Evolutionary conservation across 2,329 filamentous ascomycete species (phyloP).

Genomic region (Penicillium sp.): DNA sequence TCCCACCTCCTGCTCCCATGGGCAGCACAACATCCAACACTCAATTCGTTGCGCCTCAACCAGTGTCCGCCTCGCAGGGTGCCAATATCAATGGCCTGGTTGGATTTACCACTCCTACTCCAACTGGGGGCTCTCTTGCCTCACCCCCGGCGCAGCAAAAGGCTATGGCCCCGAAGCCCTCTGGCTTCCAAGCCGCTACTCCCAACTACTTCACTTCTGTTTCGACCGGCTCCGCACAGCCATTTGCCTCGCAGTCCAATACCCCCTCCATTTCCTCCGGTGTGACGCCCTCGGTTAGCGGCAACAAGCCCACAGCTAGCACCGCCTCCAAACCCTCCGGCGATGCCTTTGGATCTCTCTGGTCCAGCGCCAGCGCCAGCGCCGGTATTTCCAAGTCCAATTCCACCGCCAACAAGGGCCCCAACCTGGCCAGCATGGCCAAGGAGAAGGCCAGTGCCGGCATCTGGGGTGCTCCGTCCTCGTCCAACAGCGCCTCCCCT

Average conservation of each 20-base stretch:
- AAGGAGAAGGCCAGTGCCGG: slow-evolving; percentile 96
- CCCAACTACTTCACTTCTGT: slow-evolving; percentile 98
- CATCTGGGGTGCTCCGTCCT: slow-evolving; percentile 81
- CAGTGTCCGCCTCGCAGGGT: slow-evolving; percentile 80
- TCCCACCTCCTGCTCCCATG: slow-evolving; percentile 53
- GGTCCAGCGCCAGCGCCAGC: slow-evolving; percentile 70
- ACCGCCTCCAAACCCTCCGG: slow-evolving; percentile 55
- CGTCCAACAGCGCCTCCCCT: slow-evolving; percentile 57
- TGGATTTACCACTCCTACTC: slow-evolving; percentile 77
- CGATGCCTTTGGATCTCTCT: slow-evolving; percentile 89
- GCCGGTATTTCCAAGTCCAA: slow-evolving; percentile 74
- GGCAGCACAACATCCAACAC: slow-evolving; percentile 57
- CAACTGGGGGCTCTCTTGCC: slow-evolving; percentile 56
- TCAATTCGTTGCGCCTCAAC: slow-evolving; percentile 80
- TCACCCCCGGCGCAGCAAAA: slow-evolving; percentile 55
- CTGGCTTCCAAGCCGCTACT: slow-evolving; percentile 73
- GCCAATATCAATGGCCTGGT: slow-evolving; percentile 80
- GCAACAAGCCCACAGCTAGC: slow-evolving; percentile 52
- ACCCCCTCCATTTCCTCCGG: slow-evolving; percentile 44
- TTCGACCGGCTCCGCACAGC: slow-evolving; percentile 40
- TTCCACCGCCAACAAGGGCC: slow-evolving; percentile 65
- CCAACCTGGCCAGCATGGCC: slow-evolving; percentile 90
- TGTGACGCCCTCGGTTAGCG: slow-evolving; percentile 43
- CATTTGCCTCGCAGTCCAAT: slow-evolving; percentile 39
- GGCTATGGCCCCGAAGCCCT: slow-evolving; percentile 55